Percentiles rank a stretch among this genome's conserved stretches.
Evolutionary conservation across 1,284 basidiomycete species (phyloP).

Genomic region (Cystobasidium sp.): DNA sequence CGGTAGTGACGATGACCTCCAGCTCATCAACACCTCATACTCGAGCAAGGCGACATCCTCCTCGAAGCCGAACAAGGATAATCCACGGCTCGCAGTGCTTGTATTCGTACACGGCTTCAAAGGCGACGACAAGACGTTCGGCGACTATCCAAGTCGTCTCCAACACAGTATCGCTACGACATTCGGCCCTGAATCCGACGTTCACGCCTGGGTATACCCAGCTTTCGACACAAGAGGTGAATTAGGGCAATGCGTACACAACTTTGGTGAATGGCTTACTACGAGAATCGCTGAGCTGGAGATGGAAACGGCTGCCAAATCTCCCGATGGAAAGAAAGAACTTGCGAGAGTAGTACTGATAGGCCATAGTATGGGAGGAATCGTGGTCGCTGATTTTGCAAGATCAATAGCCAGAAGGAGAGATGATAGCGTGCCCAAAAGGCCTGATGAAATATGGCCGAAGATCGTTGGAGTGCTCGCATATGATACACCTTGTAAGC

Average conservation of each 20-base stretch:
- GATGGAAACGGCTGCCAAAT: slow-evolving; percentile 31
- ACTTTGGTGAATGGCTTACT: slow-evolving; percentile 43
- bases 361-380: slow-evolving; percentile 42
- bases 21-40: neutral
- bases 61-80: neutral
- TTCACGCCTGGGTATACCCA: slow-evolving; percentile 44
- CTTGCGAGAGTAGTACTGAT: slow-evolving; percentile 36
- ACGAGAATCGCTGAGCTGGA: slow-evolving; percentile 40
- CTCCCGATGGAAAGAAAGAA: slow-evolving; percentile 29
- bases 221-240: slow-evolving; percentile 44
- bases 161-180: slow-evolving; percentile 29
- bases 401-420: slow-evolving; percentile 21
- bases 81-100: slow-evolving; percentile 34
- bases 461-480: slow-evolving; percentile 42
- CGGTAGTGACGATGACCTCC: slow-evolving; percentile 3
- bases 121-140: slow-evolving; percentile 46
- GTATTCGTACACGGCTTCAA: slow-evolving; percentile 47
- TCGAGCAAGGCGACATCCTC: neutral
- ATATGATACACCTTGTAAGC: slow-evolving; percentile 44
- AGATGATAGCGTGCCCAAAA: slow-evolving; percentile 1
- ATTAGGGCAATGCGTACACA: slow-evolving; percentile 41
- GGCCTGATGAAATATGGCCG: slow-evolving; percentile 36
- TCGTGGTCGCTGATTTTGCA: slow-evolving; percentile 42
- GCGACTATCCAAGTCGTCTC: slow-evolving; percentile 44
- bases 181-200: slow-evolving; percentile 24